These are phyloP conservation scores for Puccinia horiana DNA, from an alignment of 1,284 basidiomycete species.

Conservation along the genomic window DNA sequence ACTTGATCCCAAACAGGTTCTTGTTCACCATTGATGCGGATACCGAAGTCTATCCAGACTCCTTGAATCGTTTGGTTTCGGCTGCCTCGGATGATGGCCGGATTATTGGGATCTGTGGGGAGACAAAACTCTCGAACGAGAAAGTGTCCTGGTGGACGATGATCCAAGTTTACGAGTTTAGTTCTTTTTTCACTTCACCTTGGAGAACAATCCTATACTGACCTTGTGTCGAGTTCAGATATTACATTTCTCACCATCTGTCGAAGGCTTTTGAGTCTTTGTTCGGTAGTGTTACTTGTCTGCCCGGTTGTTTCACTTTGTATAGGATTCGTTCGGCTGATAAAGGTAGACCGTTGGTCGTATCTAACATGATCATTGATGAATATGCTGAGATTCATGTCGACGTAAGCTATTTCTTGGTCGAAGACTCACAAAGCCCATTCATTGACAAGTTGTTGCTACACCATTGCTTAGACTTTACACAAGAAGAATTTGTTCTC, in stretches of 20 bases:
- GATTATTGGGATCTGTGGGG: constrained; percentile 86
- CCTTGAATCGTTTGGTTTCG: constrained; percentile 84
- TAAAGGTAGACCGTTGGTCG: constrained; percentile 64
- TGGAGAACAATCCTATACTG: constrained; percentile 5
- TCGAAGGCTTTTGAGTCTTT: constrained; percentile 96
- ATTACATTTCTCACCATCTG: constrained; percentile 75
- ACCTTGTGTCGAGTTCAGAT: not conserved
- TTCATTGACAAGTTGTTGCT: not conserved
- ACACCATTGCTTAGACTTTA: not conserved
- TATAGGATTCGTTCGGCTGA: constrained; percentile 80
- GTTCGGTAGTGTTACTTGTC: constrained; percentile 97
- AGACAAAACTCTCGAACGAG: constrained; percentile 83
- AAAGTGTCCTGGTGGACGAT: constrained; percentile 93
- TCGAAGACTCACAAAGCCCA: not conserved
- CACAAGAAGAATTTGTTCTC: constrained; percentile 75
- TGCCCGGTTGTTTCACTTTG: constrained; percentile 92
- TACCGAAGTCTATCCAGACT: constrained; percentile 83
- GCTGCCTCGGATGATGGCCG: constrained; percentile 86
- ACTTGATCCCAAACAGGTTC: constrained; percentile 64
- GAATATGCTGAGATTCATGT: constrained; percentile 96
- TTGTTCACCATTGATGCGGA: constrained; percentile 92
- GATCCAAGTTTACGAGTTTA: constrained; percentile 74
- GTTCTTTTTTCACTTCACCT: not conserved
- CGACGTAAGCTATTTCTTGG: constrained; percentile 92
- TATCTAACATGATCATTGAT: constrained; percentile 79